Evolutionary conservation across 805 yeast species (phyloP).

Genomic region (Vanderwaltozyma tropicalis): DNA sequence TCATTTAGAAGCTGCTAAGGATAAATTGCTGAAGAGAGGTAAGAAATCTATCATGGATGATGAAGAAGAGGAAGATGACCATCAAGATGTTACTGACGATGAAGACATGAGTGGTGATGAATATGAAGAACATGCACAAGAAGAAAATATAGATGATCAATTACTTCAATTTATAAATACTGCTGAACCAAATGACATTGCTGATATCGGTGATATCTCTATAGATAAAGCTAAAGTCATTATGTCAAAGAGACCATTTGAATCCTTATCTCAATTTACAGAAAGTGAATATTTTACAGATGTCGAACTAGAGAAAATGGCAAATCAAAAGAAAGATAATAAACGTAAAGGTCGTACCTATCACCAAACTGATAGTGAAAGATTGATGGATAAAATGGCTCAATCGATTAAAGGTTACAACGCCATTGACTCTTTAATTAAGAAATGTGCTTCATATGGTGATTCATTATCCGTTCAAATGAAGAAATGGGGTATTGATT

Average conservation of each 20-base stretch:
- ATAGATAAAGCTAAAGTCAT: conserved; percentile 56
- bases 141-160: conserved; percentile 45
- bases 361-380: conserved; percentile 57
- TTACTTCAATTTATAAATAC: conserved; percentile 69
- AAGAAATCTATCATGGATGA: conserved; percentile 11
- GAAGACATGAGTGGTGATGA: conserved; percentile 32
- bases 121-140: conserved; percentile 19
- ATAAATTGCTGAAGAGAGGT: conserved; percentile 18
- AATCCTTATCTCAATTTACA: conserved; percentile 47
- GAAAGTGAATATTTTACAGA: conserved; percentile 40
- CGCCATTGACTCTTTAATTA: conserved; percentile 89
- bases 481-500: conserved; percentile 78
- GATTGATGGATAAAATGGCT: conserved; percentile 59
- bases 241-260: conserved; percentile 62
- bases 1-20: conserved; percentile 27
- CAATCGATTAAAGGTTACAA: conserved; percentile 74
- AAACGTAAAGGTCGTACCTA: conserved; percentile 28
- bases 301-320: conserved; percentile 19
- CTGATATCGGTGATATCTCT: conserved; percentile 67
- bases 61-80: conserved; percentile 19
- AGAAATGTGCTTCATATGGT: conserved; percentile 73
- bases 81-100: conserved; percentile 32
- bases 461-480: conserved; percentile 59
- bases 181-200: conserved; percentile 63
- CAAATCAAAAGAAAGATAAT: conserved; percentile 1